Evolutionary conservation across 257 asterid genomes (phyloP).

Genomic region (Solanum sitiens): DNA sequence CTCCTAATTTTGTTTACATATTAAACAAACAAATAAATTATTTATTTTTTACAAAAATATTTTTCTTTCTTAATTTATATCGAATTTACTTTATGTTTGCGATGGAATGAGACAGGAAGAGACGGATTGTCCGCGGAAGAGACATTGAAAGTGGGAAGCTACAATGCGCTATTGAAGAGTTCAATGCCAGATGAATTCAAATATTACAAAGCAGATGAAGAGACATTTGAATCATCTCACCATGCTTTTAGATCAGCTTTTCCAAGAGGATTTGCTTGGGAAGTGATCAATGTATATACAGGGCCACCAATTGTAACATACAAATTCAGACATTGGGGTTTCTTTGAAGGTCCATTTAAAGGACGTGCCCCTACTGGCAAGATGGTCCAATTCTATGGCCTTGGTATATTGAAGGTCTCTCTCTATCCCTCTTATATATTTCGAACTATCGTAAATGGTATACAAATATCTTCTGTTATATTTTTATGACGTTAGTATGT

Average conservation of each 20-base stretch:
- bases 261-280: constrained; percentile 93
- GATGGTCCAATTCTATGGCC: constrained; percentile 54
- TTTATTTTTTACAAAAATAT: neutral
- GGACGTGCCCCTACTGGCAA: constrained; percentile 69
- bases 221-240: constrained; percentile 78
- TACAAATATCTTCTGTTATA: too few species aligned
- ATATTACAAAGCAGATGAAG: constrained; percentile 70
- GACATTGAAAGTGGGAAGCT: constrained; percentile 61
- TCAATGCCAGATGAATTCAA: constrained; percentile 69
- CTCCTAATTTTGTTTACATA: neutral
- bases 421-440: neutral
- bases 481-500: too few species aligned
- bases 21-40: neutral
- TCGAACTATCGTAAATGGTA: neutral
- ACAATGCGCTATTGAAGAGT: constrained; percentile 70
- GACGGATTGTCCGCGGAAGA: constrained; percentile 66
- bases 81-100: neutral
- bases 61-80: neutral
- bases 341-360: constrained; percentile 79
- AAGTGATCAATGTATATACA: constrained; percentile 54
- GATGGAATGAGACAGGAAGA: constrained; percentile 18
- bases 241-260: constrained; percentile 52
- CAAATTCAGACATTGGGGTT: constrained; percentile 94
- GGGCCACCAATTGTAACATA: constrained; percentile 69
- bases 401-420: constrained; percentile 55